Evolutionary conservation across 2,329 filamentous ascomycete species (phyloP), one percentile per base, ranked within the genome.

Genomic region (Colletotrichum trifolii): DNA sequence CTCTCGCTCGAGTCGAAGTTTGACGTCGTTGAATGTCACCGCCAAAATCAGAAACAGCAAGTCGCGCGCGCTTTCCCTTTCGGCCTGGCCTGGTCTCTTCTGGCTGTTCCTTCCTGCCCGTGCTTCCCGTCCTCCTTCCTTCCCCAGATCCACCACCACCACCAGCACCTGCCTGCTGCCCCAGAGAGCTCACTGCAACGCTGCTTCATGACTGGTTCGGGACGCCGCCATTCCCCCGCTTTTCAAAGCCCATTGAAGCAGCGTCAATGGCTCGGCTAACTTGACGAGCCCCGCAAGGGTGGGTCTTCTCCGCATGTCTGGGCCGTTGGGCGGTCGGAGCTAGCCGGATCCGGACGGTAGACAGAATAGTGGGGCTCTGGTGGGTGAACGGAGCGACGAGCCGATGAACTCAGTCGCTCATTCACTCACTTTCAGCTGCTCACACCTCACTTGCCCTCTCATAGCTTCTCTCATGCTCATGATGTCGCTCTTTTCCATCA

Each of bases 381-480:
- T 62, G 58, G 63, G 47, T 53, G 39, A 43, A 40, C 63, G 63
- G 63, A 48, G 58, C 63, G 63, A 66, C 63, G 58, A 66, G 63
- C 63, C 63, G 62, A 50, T 36, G 53, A 35, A 12, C 34, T 55
- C 39, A 17, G 11, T 33, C 12, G 25, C 25, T 25, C 25, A 25
- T 43, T 43, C 15, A n/a, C 11, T 43, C 15, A n/a, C n/a, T 15
- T 43, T 43, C 12, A n/a, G 42, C 11, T 43, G 42, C 13, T 43
- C 6, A 2, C 13, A 6, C 5, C 42, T 15, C 15, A n/a, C 49
- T 60, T 15, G 33, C 34, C 45, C 45, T 48, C 45, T 47, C 47
- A 25, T 25, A 2, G 25, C 25, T 25, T 25, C 4, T 25, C 25
- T 25, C 25, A 25, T 25, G 25, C 25, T 25, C 25, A 25, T 25